Evolutionary conservation across 2,329 filamentous ascomycete genomes (phyloP), one percentile per base, ranked within the genome.

Genomic region (Dryadomyces quercivorus): DNA sequence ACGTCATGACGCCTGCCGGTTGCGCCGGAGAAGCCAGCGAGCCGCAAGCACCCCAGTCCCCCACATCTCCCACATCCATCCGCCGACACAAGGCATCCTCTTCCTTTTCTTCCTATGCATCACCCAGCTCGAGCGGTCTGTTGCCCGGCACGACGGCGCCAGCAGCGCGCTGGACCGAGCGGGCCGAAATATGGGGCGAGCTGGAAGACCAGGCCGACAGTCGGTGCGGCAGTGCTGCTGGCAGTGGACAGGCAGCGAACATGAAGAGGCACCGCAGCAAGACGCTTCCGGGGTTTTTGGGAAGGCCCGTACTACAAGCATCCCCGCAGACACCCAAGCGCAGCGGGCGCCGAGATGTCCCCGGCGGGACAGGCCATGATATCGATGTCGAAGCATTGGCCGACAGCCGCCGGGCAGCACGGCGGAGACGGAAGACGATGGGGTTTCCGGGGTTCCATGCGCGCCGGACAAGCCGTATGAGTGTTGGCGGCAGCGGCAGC

Each of bases 101-200:
- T 1, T 60, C 58, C 1, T 50, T 46, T n/a, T 45, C 36, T 3
- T 40, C 36, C 36, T 16, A 13, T 40, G 36, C 15, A 16, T n/a
- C 42, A 16, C 42, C 42, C 6, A 9, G 15, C 18, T 44, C 18
- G 16, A 16, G 18, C 42, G n/a, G 12, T 15, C 38, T 42, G 38
- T 16, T 36, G 16, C 47, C 34, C 2, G 18, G 38, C 12, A 20
- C 50, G 2, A 21, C 52, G 3, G 16, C 48, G 7, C 31, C 50
- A 16, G 59, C 57, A 34, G 56, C 56, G 3, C 65, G 81, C 53
- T 80, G 79, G 74, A 72, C 80, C 55, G 86, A 93, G 64, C 80
- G 81, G 1, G 82, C 82, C 40, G 87, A 93, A 61, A 93, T 95
- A 36, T 95, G 89, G 90, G 86, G 83, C 55, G 89, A 94, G 65